Evolutionary conservation across 441 rosid species (phyloP), one percentile per base, ranked within the genome.

Genomic region (Gossypium armourianum): DNA sequence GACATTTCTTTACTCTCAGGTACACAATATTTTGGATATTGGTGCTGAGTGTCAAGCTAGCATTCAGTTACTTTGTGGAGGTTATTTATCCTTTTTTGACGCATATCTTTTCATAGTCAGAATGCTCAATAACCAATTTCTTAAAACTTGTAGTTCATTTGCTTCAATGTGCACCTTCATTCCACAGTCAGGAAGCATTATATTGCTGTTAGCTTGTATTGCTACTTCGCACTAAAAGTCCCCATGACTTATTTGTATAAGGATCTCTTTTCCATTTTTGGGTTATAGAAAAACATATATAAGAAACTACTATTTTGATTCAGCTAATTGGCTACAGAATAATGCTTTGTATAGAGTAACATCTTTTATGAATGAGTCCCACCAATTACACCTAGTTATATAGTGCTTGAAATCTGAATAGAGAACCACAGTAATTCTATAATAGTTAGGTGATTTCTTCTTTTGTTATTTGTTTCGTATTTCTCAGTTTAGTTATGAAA

Each of bases 1-100:
- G 69, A 13, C 55, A 54, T 75, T 71, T 47, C 67, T 73, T 36
- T 81, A 36, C 77, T 57, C 19, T 55, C 82, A 95, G 99, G 89
- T 95, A 95, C 81, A 88, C 99, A 20, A 58, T 89, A 69, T 95
- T 95, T 70, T 95, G 99, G 99, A 83, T 90, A 87, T 61, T 86
- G 89, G 77, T 95, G 69, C 83, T 95, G 62, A 84, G 89, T 69
- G 75, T 94, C 92, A 95, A 95, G 88, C 87, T 95, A 60, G 93
- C 96, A 32, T 92, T 95, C 84, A 92, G 99, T 88, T 95, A 88
- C 82, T 95, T 89, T 77, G 86, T 95, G 75, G 98, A 95, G 99
- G 97, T 92, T 70, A 78, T 40, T 74, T 52, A 60, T 50, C 7
- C 10, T 6, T 17, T 56, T 19, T 40, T 40, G 47, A 40, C 58